A percentile compares a stretch with the other conserved stretches of the same genome.
phyloP scores from a whole-genome alignment of 257 asterid genomes.

The Gentiana straminea region DNA sequence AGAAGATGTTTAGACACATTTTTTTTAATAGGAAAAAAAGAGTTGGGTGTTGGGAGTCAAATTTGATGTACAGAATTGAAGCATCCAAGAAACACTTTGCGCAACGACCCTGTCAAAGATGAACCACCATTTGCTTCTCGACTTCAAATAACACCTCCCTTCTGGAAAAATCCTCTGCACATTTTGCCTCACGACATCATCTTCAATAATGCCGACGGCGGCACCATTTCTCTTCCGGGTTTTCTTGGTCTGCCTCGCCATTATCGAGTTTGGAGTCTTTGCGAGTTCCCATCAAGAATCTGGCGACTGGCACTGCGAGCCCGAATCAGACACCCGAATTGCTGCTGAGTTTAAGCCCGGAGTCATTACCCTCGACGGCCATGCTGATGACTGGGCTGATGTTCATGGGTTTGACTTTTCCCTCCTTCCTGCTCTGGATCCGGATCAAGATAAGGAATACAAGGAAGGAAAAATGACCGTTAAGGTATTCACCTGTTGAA shows the following conservation, averaged over 20 bases:
- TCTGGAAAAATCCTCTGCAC: too few relatives aligned
- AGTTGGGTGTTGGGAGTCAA: too few relatives aligned
- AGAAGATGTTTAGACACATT: too few relatives aligned
- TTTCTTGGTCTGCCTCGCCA: slow-evolving; percentile 16
- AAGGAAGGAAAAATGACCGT: slow-evolving; percentile 60
- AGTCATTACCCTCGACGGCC: slow-evolving; percentile 60
- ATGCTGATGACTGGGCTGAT: slow-evolving; percentile 53
- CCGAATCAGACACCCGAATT: slow-evolving; percentile 49
- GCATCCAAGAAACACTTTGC: too few relatives aligned
- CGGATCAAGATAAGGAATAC: slow-evolving; percentile 67
- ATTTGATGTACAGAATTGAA: too few relatives aligned
- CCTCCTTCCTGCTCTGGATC: slow-evolving; percentile 76
- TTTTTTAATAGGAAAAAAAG: too few relatives aligned
- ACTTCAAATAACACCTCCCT: too few relatives aligned
- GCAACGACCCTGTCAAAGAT: too few relatives aligned
- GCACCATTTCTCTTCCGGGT: slow-evolving; percentile 2
- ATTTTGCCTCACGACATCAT: background rate
- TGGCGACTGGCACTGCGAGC: slow-evolving; percentile 66
- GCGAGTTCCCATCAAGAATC: slow-evolving; percentile 55
- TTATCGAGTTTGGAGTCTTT: slow-evolving; percentile 14
- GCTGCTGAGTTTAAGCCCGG: slow-evolving; percentile 61
- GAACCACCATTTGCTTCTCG: too few relatives aligned
- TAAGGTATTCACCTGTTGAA: slow-evolving; percentile 34
- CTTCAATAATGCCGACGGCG: slow-evolving; percentile 4
- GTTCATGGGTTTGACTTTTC: slow-evolving; percentile 70